Base-by-base conservation (phyloP, 495 filamentous ascomycete genomes). In the Penicillium crystallinum region DNA sequence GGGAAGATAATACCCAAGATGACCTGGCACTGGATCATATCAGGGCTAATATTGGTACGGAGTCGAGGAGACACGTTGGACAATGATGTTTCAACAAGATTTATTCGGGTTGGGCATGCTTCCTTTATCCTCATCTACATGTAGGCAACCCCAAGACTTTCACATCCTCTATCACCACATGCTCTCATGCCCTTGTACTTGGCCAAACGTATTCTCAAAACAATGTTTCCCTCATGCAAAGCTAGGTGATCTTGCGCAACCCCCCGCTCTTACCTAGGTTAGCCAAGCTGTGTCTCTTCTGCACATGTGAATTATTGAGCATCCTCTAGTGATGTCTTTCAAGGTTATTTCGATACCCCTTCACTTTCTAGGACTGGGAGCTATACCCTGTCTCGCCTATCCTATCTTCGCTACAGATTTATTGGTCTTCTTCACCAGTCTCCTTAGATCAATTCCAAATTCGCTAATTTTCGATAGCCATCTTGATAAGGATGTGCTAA, bases 1-100 rank as follows among this genome's bases (percentile, higher is more conserved):
- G 36, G 18, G 12, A 5, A 41, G 23, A 8, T 31, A 22, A 17
- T 23, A 23, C 31, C 17, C 7, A 37, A 30, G 7, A 33, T 23
- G 37, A 39, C 27, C 29, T 33, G 19, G 47, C 27, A 23, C 37
- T 50, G 47, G 48, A 34, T 34, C 21, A 42, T 19, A 50, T 35
- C 37, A 17, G 8, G 38, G n/a, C 37, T 23, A 33, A 9, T 50
- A 39, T 40, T 33, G 14, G 22, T 17, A 41, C 23, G 36, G 31
- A 41, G 18, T 17, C 23, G 6, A 50, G 12, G 47, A 49, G 46
- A 18, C 25, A 40, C 19, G 18, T 18, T 17, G 44, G 25, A 22
- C 33, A 3, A 38, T 36, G 4, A 5, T 48, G 22, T 27, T 36
- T 34, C 21, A 14, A 35, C 19, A 36, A 25, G 10, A 9, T 22